phyloP scores from a whole-genome alignment of 306 rosid genomes.

The Cotoneaster glaucophyllus region DNA sequence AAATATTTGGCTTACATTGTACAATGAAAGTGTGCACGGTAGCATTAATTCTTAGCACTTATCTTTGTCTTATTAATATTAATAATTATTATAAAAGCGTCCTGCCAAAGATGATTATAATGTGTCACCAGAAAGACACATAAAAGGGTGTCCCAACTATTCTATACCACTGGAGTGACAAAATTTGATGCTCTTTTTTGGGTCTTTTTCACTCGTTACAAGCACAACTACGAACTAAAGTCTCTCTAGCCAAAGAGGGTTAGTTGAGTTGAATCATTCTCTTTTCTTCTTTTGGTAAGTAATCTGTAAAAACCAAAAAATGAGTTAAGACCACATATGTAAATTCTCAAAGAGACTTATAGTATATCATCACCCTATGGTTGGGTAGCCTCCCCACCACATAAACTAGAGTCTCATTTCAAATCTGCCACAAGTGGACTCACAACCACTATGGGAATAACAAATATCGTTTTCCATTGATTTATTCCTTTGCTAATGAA shows the following conservation, averaged over 20 bases:
- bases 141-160: neutral
- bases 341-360: too few species aligned
- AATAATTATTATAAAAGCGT: neutral
- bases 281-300: neutral
- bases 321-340: rapidly evolving
- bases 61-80: neutral
- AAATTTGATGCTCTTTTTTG: neutral
- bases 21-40: neutral
- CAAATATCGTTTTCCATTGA: neutral
- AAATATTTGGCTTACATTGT: neutral
- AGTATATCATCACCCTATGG: too few species aligned
- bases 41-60: neutral
- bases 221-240: neutral
- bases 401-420: too few species aligned
- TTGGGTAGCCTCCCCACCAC: too few species aligned
- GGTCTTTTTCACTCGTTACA: neutral
- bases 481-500: neutral
- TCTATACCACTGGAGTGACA: neutral
- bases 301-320: too few species aligned
- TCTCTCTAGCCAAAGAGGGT: neutral
- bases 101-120: neutral
- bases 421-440: neutral
- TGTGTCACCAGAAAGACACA: neutral
- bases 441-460: neutral
- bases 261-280: neutral